These are phyloP conservation scores for Ustilago cynodontis DNA, from an alignment of 1,284 basidiomycete genomes.

Conservation along the genomic window DNA sequence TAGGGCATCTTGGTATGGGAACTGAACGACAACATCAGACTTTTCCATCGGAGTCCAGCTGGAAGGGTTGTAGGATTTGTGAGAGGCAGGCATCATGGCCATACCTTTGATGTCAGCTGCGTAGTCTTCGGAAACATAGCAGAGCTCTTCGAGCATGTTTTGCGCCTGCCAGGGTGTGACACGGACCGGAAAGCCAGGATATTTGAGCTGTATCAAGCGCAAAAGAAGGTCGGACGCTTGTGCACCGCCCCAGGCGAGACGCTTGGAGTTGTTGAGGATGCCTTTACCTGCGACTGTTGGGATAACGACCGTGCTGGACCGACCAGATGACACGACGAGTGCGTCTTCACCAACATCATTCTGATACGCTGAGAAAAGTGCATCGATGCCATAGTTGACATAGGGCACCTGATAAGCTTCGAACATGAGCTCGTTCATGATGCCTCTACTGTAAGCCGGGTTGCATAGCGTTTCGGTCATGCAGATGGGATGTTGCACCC, in stretches of 20 bases:
- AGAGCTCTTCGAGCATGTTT: constrained; percentile 91
- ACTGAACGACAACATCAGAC: constrained; percentile 73
- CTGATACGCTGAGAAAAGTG: constrained; percentile 86
- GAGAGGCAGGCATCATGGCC: constrained; percentile 72
- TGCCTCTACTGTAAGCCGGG: constrained; percentile 85
- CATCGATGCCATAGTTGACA: constrained; percentile 89
- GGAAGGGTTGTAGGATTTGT: constrained; percentile 79
- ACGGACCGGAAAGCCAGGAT: constrained; percentile 82
- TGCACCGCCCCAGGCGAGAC: constrained; percentile 92
- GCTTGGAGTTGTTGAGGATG: constrained; percentile 63
- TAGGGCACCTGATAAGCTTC: constrained; percentile 91
- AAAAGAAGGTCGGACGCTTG: constrained; percentile 92
- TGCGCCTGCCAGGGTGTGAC: constrained; percentile 74
- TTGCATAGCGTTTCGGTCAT: constrained; percentile 94
- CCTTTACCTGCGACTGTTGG: constrained; percentile 60
- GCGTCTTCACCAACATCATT: constrained; percentile 61
- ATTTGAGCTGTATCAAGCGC: constrained; percentile 93
- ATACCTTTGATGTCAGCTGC: constrained; percentile 75
- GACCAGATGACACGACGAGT: constrained; percentile 62
- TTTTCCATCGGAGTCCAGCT: constrained; percentile 50
- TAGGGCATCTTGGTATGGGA: constrained; percentile 70
- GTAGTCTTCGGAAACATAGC: constrained; percentile 87
- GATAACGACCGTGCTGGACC: constrained; percentile 60
- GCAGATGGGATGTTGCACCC: constrained; percentile 88
- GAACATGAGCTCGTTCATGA: constrained; percentile 96